Evolutionary conservation across 768 basidiomycete genomes (phyloP).

Genomic region (Lentinula boryana): DNA sequence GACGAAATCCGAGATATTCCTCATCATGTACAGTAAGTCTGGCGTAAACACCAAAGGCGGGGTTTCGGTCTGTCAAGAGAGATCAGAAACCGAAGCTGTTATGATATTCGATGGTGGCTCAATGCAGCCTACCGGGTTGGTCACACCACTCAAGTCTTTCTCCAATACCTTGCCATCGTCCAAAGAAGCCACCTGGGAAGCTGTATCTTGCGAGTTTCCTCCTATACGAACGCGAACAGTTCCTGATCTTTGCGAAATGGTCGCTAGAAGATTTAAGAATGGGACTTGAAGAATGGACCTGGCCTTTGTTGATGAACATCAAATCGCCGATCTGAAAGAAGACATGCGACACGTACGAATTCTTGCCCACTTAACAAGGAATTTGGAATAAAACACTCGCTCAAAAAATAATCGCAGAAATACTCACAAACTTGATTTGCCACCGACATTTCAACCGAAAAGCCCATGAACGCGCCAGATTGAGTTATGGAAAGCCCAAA

Average conservation of each 20-base stretch:
- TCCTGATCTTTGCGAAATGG: slow-evolving; percentile 43
- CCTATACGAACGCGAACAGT: slow-evolving; percentile 44
- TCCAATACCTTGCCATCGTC: slow-evolving; percentile 31
- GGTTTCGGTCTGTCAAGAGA: slow-evolving; percentile 38
- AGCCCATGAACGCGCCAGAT: slow-evolving; percentile 42
- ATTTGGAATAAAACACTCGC: background rate
- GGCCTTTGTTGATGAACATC: background rate
- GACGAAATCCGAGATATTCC: slow-evolving; percentile 35
- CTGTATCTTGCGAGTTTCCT: slow-evolving; percentile 56
- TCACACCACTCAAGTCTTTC: slow-evolving; percentile 24
- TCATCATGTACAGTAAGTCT: slow-evolving; percentile 49
- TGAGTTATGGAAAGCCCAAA: slow-evolving; percentile 29
- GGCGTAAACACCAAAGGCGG: slow-evolving; percentile 44
- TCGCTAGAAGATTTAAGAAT: slow-evolving; percentile 53
- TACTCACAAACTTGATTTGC: slow-evolving; percentile 49
- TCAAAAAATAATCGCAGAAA: background rate
- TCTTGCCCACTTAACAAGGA: slow-evolving; percentile 36
- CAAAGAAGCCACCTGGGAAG: slow-evolving; percentile 28
- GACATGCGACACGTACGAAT: slow-evolving; percentile 28
- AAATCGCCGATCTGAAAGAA: slow-evolving; percentile 11
- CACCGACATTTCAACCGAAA: slow-evolving; percentile 60
- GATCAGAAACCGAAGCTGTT: background rate
- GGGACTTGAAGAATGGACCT: slow-evolving; percentile 29
- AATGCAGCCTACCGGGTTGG: slow-evolving; percentile 20
- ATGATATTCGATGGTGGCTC: background rate